Percentiles rank a stretch among this genome's conserved stretches.
These are phyloP conservation scores for Cytospora chrysosperma DNA, from an alignment of 2,329 filamentous ascomycete species.

Conservation along the genomic window DNA sequence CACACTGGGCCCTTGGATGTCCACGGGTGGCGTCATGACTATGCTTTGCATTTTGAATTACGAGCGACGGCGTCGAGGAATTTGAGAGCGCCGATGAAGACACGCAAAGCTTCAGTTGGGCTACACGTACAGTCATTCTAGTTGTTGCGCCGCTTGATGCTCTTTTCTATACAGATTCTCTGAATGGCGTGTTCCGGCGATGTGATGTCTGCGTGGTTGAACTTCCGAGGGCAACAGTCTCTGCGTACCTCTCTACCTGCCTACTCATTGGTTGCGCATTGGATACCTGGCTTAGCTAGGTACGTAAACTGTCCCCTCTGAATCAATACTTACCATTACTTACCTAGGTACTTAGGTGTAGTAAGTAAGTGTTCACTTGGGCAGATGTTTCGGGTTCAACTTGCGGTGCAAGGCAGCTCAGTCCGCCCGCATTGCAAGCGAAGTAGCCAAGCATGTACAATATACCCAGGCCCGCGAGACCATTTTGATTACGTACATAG, in stretches of 20 bases:
- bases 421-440: too few relatives aligned
- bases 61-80: conserved; percentile 7
- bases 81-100: background rate
- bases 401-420: too few relatives aligned
- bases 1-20: background rate
- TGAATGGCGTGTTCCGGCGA: background rate
- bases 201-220: background rate
- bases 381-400: too few relatives aligned
- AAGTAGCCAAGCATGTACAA: too few relatives aligned
- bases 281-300: too few relatives aligned
- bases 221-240: background rate
- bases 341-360: too few relatives aligned
- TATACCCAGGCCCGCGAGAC: background rate
- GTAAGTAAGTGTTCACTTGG: too few relatives aligned
- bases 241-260: too few relatives aligned
- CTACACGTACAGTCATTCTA: background rate
- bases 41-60: background rate
- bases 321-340: too few relatives aligned
- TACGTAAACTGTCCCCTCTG: too few relatives aligned
- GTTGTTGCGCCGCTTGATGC: background rate
- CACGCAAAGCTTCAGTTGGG: background rate
- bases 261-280: too few relatives aligned
- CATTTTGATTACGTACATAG: conserved; percentile 8
- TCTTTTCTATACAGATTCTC: background rate
- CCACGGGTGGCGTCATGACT: background rate